Evolutionary conservation across 2,329 filamentous ascomycete genomes (phyloP), one percentile per base, ranked within the genome.

Genomic region (Apiospora aurea): DNA sequence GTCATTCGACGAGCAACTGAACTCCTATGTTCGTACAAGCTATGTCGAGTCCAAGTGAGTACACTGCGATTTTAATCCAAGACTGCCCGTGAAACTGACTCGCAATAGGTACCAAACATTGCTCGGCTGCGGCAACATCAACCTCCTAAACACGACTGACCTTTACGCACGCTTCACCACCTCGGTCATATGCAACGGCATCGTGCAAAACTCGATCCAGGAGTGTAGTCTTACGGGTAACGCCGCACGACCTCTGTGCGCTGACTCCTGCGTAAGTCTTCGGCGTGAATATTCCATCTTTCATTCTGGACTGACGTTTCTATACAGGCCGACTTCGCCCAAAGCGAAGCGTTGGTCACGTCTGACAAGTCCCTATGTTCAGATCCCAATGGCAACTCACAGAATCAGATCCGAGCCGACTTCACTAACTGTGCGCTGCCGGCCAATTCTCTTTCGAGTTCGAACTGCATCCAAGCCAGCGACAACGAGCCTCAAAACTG

Each of bases 161-260:
- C 89, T 95, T 78, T 99, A 99, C 83, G 96, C 96, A 68, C 92
- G 96, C 77, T 99, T 96, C 83, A 97, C 96, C 6, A 96, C 91
- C 67, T 96, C 93, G 73, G 92, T 97, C 75, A 88, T 99, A 75
- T 99, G 96, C 87, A 98, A 97, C 86, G 89, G 94, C 75, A 93
- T 99, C 79, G 90, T 99, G 69, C 96, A 99, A 82, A 95, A 94
- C 80, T 98, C 96, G 6, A 90, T 92, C 77, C 80, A 83, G 14
- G 80, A 87, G 38, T 99, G 96, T 83, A 83, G 84, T 26, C 84
- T 97, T 66, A 88, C 91, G 0, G 81, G 86, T n/a, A 83, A 87
- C 43, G 85, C 91, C 57, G 90, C 93, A 6, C 86, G 87, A 72
- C 95, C 96, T 1, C 86, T 98, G 21, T 99, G 96, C 82, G 96